phyloP scores from a whole-genome alignment of 176 grass and related monocot species.

The bread wheat (Triticum aestivum) region IWGSC_CS_RefSeq_v2.1 NC_057812.1:616071930-616072429 shows the following conservation, averaged over 20 bases:
- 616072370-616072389: not conserved
- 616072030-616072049: not conserved
- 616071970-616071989: too few species aligned
- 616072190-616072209: not conserved
- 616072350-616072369: not conserved
- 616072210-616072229: not conserved
- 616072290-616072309: not conserved
- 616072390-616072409: conserved; percentile 4
- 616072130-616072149: not conserved
- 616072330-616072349: not conserved
- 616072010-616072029: too few species aligned
- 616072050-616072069: not conserved
- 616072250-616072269: not conserved
- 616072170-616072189: not conserved
- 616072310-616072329: not conserved
- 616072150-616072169: not conserved
- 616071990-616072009: too few species aligned
- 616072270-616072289: not conserved
- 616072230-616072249: not conserved
- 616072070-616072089: not conserved
- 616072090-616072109: not conserved
- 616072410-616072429: not conserved
- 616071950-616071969: too few species aligned
- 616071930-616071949: too few species aligned
- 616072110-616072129: not conserved